A percentile compares a stretch with the other conserved stretches of the same genome.
These are phyloP conservation scores for Castanea sativa DNA, from an alignment of 306 rosid species.

Conservation along the genomic window DNA sequence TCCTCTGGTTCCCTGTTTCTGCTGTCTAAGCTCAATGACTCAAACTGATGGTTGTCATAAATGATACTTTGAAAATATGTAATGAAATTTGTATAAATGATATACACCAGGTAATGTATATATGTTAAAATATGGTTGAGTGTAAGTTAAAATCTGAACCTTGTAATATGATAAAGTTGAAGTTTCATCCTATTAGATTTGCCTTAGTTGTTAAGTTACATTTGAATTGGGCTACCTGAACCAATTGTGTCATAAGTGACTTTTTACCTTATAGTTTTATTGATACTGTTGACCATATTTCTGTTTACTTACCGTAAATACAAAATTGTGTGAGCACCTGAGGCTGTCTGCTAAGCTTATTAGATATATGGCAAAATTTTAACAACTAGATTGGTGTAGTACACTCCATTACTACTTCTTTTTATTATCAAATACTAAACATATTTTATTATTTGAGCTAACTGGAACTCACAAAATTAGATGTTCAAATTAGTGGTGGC, in stretches of 20 bases:
- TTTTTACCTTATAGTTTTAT: background rate
- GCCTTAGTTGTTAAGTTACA: background rate
- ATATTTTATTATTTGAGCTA: too few relatives aligned
- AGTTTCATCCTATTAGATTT: background rate
- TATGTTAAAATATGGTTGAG: background rate
- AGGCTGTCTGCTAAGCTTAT: too few relatives aligned
- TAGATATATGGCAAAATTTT: too few relatives aligned
- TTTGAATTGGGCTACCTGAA: background rate
- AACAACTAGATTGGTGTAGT: too few relatives aligned
- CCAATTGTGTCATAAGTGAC: background rate
- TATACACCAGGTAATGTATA: background rate
- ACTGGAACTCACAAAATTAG: too few relatives aligned
- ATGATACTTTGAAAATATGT: background rate
- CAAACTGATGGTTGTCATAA: constrained; percentile 13
- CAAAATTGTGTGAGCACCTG: too few relatives aligned
- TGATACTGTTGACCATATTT: too few relatives aligned
- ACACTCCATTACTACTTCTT: too few relatives aligned
- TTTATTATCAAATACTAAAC: too few relatives aligned
- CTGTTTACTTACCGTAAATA: too few relatives aligned
- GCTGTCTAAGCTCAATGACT: constrained; percentile 65
- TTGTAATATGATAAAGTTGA: background rate
- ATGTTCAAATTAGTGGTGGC: too few relatives aligned
- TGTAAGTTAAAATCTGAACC: background rate
- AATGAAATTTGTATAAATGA: background rate
- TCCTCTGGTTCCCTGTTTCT: constrained; percentile 78